Evolutionary conservation across 23 red algal species (phyloP).

Genomic region (Gracilariopsis chorda): DNA sequence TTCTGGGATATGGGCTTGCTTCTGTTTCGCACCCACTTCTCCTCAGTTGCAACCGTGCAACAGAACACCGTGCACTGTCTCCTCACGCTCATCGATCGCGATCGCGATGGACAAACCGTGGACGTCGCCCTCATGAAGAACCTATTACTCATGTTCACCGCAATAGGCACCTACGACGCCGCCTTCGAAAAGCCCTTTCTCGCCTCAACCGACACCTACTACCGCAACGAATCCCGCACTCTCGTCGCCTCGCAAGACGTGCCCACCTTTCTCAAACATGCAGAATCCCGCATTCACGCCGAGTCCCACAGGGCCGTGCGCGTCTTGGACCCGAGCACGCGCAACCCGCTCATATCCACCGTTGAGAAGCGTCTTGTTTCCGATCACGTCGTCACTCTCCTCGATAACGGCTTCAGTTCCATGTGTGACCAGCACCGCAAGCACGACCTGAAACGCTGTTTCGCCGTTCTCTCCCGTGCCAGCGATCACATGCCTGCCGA

Average conservation of each 20-base stretch:
- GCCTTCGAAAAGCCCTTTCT: conserved; percentile 82
- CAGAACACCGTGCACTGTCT: conserved; percentile 34
- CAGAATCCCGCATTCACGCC: conserved; percentile 60
- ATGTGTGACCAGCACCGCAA: conserved; percentile 73
- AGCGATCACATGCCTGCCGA: conserved; percentile 52
- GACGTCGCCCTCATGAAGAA: conserved; percentile 48
- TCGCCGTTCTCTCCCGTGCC: conserved; percentile 48
- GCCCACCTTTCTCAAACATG: conserved; percentile 75
- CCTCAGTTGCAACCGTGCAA: conserved; percentile 4
- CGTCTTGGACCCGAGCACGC: conserved; percentile 54
- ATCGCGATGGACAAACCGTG: conserved; percentile 60
- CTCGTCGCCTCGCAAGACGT: conserved; percentile 40
- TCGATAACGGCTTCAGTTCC: conserved; percentile 84
- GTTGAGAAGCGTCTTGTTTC: conserved; percentile 74
- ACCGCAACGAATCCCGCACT: conserved; percentile 35
- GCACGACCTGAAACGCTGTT: conserved; percentile 73
- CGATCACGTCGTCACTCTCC: conserved; percentile 35
- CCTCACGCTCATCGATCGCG: conserved; percentile 55
- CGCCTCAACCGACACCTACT: conserved; percentile 64
- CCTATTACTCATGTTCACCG: conserved; percentile 75
- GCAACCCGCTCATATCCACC: conserved; percentile 64
- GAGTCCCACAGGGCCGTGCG: conserved; percentile 58
- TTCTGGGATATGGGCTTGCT: conserved; percentile 89
- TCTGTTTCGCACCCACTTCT: conserved; percentile 67
- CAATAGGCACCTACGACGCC: conserved; percentile 70